phyloP scores from a whole-genome alignment of 2,329 filamentous ascomycete genomes.

The Zelopaecilomyces penicillatus region DNA sequence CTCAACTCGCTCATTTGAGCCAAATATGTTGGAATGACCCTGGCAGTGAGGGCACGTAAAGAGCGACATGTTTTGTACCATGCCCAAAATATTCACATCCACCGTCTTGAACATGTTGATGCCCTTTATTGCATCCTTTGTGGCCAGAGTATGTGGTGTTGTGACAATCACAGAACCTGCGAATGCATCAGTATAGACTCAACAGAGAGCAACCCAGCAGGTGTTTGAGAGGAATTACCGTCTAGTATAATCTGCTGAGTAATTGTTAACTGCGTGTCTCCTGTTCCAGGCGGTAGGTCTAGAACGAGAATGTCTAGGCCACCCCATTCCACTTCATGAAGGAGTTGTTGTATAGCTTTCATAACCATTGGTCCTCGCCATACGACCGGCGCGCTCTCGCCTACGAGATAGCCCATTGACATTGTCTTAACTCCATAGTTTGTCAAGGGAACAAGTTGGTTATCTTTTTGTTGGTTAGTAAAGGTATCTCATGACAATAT shows the following conservation, averaged over 20 bases:
- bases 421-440: constrained; percentile 97
- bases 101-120: constrained; percentile 90
- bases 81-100: constrained; percentile 69
- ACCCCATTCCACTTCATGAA: constrained; percentile 93
- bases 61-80: constrained; percentile 87
- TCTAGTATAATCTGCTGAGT: constrained; percentile 88
- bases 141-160: constrained; percentile 85
- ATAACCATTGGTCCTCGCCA: constrained; percentile 98
- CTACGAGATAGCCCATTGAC: constrained; percentile 94
- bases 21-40: constrained; percentile 68
- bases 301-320: constrained; percentile 80
- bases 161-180: constrained; percentile 75
- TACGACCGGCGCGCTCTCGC: constrained; percentile 72
- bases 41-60: constrained; percentile 75
- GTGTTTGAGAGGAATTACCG: constrained; percentile 39
- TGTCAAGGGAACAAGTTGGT: constrained; percentile 75
- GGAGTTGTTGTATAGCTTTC: constrained; percentile 89
- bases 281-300: constrained; percentile 88
- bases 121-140: constrained; percentile 86
- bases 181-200: constrained; percentile 5
- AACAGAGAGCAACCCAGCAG: neutral
- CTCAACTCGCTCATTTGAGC: constrained; percentile 54
- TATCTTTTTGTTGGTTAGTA: constrained; percentile 39
- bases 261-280: constrained; percentile 94
- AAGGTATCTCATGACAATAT: no score